Conservation (phyloP, 2,329 filamentous ascomycete species). For the Cytospora schulzeri region DNA sequence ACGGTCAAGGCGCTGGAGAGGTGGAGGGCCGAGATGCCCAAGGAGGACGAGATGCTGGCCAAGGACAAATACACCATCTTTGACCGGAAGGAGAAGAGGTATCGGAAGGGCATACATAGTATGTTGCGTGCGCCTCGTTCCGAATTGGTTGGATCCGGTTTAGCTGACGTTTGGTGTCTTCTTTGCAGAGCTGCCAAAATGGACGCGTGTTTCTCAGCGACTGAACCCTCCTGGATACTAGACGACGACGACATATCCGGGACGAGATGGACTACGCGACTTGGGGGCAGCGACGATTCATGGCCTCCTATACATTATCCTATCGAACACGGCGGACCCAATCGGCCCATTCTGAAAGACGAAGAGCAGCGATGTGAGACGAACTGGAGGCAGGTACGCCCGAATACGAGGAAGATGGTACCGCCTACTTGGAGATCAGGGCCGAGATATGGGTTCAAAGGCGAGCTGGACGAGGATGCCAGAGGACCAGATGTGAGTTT, state of each 20-base stretch:
- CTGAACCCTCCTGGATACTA: constrained; percentile 94
- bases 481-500: no score
- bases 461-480: neutral
- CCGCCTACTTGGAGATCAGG: neutral
- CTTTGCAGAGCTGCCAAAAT: constrained; percentile 74
- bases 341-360: neutral
- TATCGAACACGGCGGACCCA: neutral
- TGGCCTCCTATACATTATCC: neutral
- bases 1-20: constrained; percentile 77
- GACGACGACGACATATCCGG: constrained; percentile 33
- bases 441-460: neutral
- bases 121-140: constrained; percentile 40
- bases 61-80: constrained; percentile 98
- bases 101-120: constrained; percentile 98
- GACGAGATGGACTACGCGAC: neutral
- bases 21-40: constrained; percentile 97
- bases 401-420: neutral
- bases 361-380: neutral
- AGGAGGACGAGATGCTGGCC: constrained; percentile 91
- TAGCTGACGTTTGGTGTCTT: constrained; percentile 14
- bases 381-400: neutral
- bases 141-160: neutral
- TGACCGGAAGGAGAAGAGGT: constrained; percentile 92
- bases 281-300: neutral
- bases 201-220: constrained; percentile 93